Base-by-base conservation (phyloP, 73 alveolate genomes). In the Symbiodinium natans region DNA sequence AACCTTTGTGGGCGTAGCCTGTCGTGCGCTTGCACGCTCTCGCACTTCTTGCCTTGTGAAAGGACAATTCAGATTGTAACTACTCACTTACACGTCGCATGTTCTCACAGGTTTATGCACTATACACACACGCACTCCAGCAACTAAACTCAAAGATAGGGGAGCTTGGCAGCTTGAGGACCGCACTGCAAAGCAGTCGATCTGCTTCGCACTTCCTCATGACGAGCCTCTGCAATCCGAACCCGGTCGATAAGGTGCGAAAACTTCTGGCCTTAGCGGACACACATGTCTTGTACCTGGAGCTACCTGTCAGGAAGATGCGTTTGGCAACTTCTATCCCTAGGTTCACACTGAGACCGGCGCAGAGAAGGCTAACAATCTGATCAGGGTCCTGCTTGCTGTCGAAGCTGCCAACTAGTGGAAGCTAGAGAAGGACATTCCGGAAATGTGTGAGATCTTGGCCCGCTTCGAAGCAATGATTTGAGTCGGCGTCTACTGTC, bases 351-450 rank as follows among this genome's bases (percentile, higher is more conserved):
- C 83, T 71, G 39, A 71, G 83, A 23, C 25, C 40, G 59, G 63
- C 15, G 31, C 94, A 87, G 8, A 87, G 68, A 73, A 87, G 84
- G 59, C 68, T 52, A 38, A 56, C 84, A 38, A 87, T 74, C 48
- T 87, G 85, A 33, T 87, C 71, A 8, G 94, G 94, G 41, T 87
- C 94, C 94, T 87, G 31, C n/a, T n/a, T n/a, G n/a, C n/a, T n/a
- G n/a, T n/a, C n/a, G n/a, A n/a, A n/a, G n/a, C n/a, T n/a, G n/a
- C n/a, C n/a, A n/a, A n/a, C n/a, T n/a, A n/a, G n/a, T n/a, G n/a
- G n/a, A n/a, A n/a, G n/a, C n/a, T n/a, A n/a, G n/a, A n/a, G n/a
- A n/a, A n/a, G n/a, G n/a, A n/a, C n/a, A n/a, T n/a, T n/a, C n/a
- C n/a, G n/a, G n/a, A n/a, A n/a, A n/a, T n/a, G n/a, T n/a, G n/a